Evolutionary conservation across 202 grass and related monocot species (phyloP).

Genomic region (Zizania palustris): DNA sequence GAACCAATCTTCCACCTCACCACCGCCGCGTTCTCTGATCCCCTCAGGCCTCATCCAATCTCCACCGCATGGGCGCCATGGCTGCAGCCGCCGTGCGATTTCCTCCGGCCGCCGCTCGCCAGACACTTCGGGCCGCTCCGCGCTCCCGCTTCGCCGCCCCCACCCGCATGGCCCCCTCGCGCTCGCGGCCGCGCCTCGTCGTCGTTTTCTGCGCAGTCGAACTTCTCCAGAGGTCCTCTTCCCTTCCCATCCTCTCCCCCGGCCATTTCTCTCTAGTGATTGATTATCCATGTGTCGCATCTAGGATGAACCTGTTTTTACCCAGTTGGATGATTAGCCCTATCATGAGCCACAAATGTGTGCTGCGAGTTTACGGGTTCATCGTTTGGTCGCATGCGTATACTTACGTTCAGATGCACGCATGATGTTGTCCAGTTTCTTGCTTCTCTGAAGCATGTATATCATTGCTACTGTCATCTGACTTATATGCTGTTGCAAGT

Average conservation of each 20-base stretch:
- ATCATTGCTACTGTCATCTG: neutral
- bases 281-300: neutral
- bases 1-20: neutral
- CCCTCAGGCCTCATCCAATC: neutral
- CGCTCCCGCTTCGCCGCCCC: neutral
- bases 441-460: neutral
- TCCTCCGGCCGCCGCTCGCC: conserved; percentile 10
- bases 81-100: conserved; percentile 16
- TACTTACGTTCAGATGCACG: neutral
- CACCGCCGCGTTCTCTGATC: neutral
- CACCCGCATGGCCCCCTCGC: neutral
- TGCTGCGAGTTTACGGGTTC: neutral
- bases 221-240: conserved; percentile 66
- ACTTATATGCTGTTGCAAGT: neutral
- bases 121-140: neutral
- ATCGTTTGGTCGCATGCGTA: neutral
- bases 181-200: conserved; percentile 27
- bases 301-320: neutral
- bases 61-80: neutral
- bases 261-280: neutral
- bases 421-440: neutral
- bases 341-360: neutral
- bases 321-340: neutral
- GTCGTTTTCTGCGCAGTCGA: conserved; percentile 57
- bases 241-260: neutral